These are phyloP conservation scores for Cyberlindnera maclurae DNA, from an alignment of 805 yeast species.

Conservation along the genomic window DNA sequence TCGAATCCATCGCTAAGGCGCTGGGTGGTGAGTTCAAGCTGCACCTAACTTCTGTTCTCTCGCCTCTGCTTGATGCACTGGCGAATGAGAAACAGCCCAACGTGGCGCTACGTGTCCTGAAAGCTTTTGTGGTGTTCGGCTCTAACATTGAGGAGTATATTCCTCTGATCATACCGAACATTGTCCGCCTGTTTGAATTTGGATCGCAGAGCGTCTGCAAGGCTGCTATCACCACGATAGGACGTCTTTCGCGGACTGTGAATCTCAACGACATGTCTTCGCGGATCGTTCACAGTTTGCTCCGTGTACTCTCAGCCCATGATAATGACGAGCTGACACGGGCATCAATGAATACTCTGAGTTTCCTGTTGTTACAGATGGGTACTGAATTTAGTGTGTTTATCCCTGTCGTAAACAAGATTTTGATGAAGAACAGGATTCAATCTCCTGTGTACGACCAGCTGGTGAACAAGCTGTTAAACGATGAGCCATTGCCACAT, in stretches of 20 bases:
- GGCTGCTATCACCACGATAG: constrained; percentile 77
- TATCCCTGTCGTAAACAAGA: constrained; percentile 72
- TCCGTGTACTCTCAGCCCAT: constrained; percentile 52
- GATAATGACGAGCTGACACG: constrained; percentile 52
- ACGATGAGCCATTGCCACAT: constrained; percentile 83
- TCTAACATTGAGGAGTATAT: constrained; percentile 81
- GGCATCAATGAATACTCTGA: constrained; percentile 70
- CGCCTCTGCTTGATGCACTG: constrained; percentile 66
- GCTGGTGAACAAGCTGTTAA: constrained; percentile 65
- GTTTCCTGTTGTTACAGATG: constrained; percentile 71
- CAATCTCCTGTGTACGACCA: constrained; percentile 75
- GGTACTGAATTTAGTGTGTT: constrained; percentile 81
- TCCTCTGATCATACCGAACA: constrained; percentile 80
- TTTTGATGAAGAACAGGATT: constrained; percentile 52
- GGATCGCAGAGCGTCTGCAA: constrained; percentile 52
- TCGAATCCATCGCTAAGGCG: constrained; percentile 80
- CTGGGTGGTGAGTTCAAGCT: constrained; percentile 89
- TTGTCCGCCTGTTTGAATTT: constrained; percentile 73
- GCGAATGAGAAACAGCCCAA: constrained; percentile 64
- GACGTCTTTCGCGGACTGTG: constrained; percentile 68
- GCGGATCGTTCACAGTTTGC: constrained; percentile 78
- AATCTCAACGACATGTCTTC: constrained; percentile 83
- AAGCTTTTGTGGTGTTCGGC: constrained; percentile 82
- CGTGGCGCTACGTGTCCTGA: constrained; percentile 66
- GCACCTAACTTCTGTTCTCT: constrained; percentile 70